Evolutionary conservation across 2,329 filamentous ascomycete genomes (phyloP).

Genomic region (Penicillium brevicompactum): DNA sequence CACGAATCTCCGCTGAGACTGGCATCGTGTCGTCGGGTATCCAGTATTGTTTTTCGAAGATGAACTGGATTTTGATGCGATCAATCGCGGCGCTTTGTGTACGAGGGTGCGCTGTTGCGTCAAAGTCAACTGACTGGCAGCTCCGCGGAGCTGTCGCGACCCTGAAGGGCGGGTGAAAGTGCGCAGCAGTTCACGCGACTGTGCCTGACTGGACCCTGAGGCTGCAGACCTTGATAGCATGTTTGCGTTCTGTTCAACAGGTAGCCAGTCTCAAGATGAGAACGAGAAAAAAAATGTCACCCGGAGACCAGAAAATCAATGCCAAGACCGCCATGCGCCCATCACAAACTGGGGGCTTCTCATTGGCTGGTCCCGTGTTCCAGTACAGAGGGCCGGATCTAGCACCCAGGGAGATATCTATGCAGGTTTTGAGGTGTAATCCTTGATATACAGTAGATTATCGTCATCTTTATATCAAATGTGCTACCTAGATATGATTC

Average conservation of each 20-base stretch:
- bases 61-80: not conserved
- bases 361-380: constrained; percentile 28
- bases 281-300: constrained; percentile 5
- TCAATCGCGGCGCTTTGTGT: constrained; percentile 7
- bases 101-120: constrained; percentile 17
- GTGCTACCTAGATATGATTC: too few species aligned
- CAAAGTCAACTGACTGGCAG: constrained; percentile 21
- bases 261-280: constrained; percentile 17
- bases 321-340: constrained; percentile 25
- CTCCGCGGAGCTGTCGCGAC: constrained; percentile 30
- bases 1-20: constrained; percentile 21
- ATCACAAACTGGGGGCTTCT: constrained; percentile 27
- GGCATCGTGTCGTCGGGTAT: constrained; percentile 6
- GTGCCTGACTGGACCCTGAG: constrained; percentile 30
- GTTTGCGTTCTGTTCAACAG: constrained; percentile 18
- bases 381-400: not conserved
- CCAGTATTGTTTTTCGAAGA: not conserved
- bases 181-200: constrained; percentile 30
- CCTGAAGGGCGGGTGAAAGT: constrained; percentile 20
- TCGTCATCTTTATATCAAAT: not conserved
- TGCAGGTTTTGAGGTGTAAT: not conserved
- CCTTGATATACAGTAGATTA: too few species aligned
- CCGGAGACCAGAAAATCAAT: constrained; percentile 30
- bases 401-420: not conserved
- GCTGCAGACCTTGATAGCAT: constrained; percentile 41